Evolutionary conservation across 495 filamentous ascomycete species (phyloP).

Genomic region (Hypoxylon lenormandii): DNA sequence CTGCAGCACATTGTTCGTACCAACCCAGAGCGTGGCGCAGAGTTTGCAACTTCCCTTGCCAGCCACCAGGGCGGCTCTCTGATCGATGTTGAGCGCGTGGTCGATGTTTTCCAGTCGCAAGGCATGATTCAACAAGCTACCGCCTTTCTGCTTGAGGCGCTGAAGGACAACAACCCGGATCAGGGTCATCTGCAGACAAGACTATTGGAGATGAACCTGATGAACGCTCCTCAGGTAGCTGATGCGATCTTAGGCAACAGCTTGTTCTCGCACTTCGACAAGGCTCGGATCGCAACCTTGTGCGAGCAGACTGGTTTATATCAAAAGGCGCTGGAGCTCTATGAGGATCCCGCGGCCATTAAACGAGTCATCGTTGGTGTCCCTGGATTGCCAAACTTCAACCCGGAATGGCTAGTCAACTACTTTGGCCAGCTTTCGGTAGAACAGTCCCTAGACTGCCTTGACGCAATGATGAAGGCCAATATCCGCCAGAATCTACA

Average conservation of each 20-base stretch:
- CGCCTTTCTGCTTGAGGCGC: constrained; percentile 92
- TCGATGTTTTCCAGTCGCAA: constrained; percentile 97
- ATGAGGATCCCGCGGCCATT: constrained; percentile 87
- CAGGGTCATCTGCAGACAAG: constrained; percentile 93
- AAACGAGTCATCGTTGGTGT: constrained; percentile 87
- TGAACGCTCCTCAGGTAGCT: constrained; percentile 95
- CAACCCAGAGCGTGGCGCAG: constrained; percentile 92
- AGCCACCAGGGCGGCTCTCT: constrained; percentile 85
- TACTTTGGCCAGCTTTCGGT: constrained; percentile 95
- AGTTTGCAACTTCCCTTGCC: constrained; percentile 89
- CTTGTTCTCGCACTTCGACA: constrained; percentile 97
- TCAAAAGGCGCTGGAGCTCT: constrained; percentile 92
- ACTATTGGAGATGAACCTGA: constrained; percentile 95
- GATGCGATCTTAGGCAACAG: constrained; percentile 97
- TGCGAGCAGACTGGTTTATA: constrained; percentile 91
- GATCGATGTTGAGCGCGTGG: constrained; percentile 92
- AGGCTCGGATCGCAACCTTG: constrained; percentile 82
- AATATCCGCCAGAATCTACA: constrained; percentile 98
- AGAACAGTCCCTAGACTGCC: constrained; percentile 91
- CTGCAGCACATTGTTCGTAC: constrained; percentile 91
- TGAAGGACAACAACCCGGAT: constrained; percentile 93
- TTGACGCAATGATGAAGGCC: constrained; percentile 93
- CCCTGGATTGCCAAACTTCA: constrained; percentile 81
- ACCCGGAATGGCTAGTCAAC: constrained; percentile 86
- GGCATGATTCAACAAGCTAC: constrained; percentile 98